phyloP scores from a whole-genome alignment of 2,329 filamentous ascomycete genomes.

The Colletotrichum magnum region DNA sequence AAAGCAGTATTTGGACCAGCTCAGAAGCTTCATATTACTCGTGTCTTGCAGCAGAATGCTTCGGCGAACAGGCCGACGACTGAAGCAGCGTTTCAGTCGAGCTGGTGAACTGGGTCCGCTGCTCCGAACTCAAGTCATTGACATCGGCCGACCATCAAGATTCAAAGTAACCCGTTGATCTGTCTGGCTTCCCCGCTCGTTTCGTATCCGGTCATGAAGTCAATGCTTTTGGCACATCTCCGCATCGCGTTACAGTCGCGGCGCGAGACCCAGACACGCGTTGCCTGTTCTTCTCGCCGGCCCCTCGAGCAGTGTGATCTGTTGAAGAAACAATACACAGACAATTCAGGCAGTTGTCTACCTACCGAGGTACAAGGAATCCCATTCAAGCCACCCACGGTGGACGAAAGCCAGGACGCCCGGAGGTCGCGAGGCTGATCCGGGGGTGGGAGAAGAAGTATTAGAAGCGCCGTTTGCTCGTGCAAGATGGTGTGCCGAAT shows the following conservation, averaged over 20 bases:
- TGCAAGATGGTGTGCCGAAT: slow-evolving; percentile 32
- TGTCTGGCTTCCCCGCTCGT: slow-evolving; percentile 27
- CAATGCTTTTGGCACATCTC: slow-evolving; percentile 11
- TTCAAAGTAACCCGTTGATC: not conserved
- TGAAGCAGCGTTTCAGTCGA: slow-evolving; percentile 33
- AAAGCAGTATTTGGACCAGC: not conserved
- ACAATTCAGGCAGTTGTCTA: too few relatives aligned
- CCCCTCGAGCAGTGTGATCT: too few relatives aligned
- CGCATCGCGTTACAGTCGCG: slow-evolving; percentile 16
- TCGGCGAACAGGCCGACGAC: slow-evolving; percentile 8
- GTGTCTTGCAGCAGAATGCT: slow-evolving; percentile 25
- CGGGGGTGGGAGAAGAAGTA: not conserved
- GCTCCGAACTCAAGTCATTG: not conserved
- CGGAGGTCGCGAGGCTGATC: not conserved
- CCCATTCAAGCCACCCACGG: not conserved
- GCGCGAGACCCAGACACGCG: not conserved
- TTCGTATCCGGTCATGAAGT: slow-evolving; percentile 26
- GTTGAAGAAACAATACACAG: too few relatives aligned
- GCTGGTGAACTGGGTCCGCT: not conserved
- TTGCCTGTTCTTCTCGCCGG: not conserved
- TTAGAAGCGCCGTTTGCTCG: not conserved
- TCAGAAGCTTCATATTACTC: slow-evolving; percentile 16
- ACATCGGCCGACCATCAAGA: not conserved
- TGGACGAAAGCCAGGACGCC: not conserved
- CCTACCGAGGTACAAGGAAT: not conserved